Percentiles rank a stretch among this genome's conserved stretches.
Conservation (phyloP, 2,329 filamentous ascomycete genomes). For the Pseudohalonectria lignicola region DNA sequence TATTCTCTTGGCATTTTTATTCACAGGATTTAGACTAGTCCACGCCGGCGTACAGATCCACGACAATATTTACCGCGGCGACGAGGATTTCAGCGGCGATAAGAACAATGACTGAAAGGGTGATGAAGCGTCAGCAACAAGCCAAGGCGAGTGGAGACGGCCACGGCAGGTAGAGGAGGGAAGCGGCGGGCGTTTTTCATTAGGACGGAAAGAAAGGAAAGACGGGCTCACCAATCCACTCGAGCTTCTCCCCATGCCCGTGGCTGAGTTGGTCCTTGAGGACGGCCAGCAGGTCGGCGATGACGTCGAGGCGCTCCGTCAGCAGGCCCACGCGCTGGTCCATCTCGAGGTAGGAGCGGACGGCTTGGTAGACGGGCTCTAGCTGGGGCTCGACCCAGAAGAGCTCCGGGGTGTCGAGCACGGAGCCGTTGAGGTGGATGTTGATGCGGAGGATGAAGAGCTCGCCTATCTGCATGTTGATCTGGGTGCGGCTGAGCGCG, state of each 20-base stretch:
- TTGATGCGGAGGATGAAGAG: conserved; percentile 96
- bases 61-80: conserved; percentile 86
- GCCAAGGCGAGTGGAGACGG: no score
- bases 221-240: conserved; percentile 63
- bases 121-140: conserved; percentile 6
- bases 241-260: conserved; percentile 78
- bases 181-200: no score
- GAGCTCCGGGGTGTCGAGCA: conserved; percentile 90
- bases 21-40: no score
- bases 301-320: conserved; percentile 84
- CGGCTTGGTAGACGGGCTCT: conserved; percentile 92
- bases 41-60: conserved; percentile 67
- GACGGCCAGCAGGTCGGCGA: conserved; percentile 84
- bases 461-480: conserved; percentile 99
- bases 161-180: no score
- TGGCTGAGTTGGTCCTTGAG: conserved; percentile 93
- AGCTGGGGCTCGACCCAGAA: conserved; percentile 98
- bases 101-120: conserved; percentile 67
- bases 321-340: conserved; percentile 85
- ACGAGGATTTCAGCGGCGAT: conserved; percentile 94
- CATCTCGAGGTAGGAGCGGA: conserved; percentile 94
- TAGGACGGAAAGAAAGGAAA: no score
- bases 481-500: conserved; percentile 73
- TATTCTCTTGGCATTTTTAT: no score
- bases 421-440: conserved; percentile 93